These are phyloP conservation scores for Neobulgaria alba DNA, from an alignment of 2,329 filamentous ascomycete genomes.

Conservation along the genomic window DNA sequence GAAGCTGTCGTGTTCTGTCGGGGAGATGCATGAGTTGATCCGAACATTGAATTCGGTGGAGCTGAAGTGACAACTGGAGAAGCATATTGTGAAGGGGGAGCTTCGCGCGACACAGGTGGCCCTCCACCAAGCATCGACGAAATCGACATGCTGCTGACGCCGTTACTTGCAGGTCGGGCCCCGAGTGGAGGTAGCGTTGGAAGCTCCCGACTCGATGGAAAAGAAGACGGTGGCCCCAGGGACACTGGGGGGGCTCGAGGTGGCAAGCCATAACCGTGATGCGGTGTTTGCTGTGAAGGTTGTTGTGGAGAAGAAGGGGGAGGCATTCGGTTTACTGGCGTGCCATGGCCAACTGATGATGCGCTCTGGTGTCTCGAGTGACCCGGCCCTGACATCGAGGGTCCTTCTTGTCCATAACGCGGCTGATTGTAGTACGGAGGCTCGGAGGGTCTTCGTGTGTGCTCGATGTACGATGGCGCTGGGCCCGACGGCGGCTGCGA, in stretches of 20 bases:
- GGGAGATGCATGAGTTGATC: slow-evolving; percentile 32
- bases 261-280: slow-evolving; percentile 29
- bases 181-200: slow-evolving; percentile 38
- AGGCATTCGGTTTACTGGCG: slow-evolving; percentile 34
- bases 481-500: slow-evolving; percentile 26
- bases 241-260: slow-evolving; percentile 24
- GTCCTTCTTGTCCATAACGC: slow-evolving; percentile 25
- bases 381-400: slow-evolving; percentile 20
- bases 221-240: slow-evolving; percentile 36
- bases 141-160: slow-evolving; percentile 61
- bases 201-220: slow-evolving; percentile 44
- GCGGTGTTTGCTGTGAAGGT: slow-evolving; percentile 26
- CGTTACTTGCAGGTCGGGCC: slow-evolving; percentile 38
- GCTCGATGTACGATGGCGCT: slow-evolving; percentile 23
- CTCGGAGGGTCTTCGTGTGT: slow-evolving; percentile 29
- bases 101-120: slow-evolving; percentile 37
- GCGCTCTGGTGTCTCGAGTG: slow-evolving; percentile 28
- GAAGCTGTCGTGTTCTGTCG: slow-evolving; percentile 34
- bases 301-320: slow-evolving; percentile 42
- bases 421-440: slow-evolving; percentile 25
- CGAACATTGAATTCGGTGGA: slow-evolving; percentile 30
- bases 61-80: slow-evolving; percentile 32
- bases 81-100: slow-evolving; percentile 38
- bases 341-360: slow-evolving; percentile 27
- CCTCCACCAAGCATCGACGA: slow-evolving; percentile 60